Evolutionary conservation across 352 stramenopile genomes (phyloP).

Genomic region (Globisporangium rhizosaccharum): DNA sequence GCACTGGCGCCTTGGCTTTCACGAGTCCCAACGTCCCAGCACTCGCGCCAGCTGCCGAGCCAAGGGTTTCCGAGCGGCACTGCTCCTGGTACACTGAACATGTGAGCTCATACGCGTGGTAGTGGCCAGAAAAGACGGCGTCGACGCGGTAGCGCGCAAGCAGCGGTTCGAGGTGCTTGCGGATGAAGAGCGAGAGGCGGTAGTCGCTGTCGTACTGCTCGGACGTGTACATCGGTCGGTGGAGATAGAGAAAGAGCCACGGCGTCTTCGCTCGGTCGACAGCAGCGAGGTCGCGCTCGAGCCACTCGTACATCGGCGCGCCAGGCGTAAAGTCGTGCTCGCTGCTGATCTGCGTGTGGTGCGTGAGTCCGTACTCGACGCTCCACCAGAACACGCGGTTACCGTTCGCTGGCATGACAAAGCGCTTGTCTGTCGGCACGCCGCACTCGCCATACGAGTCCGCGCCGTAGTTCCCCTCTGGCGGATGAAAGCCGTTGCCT

Average conservation of each 20-base stretch:
- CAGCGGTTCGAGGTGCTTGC: conserved; percentile 36
- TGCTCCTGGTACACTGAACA: conserved; percentile 20
- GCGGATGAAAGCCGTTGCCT: conserved; percentile 40
- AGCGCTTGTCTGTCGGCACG: conserved; percentile 58
- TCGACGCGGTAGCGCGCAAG: conserved; percentile 15
- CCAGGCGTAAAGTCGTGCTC: conserved; percentile 87
- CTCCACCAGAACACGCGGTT: conserved; percentile 84
- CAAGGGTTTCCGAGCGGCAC: conserved; percentile 11
- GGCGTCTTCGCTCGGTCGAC: conserved; percentile 85
- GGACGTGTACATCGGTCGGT: conserved; percentile 83
- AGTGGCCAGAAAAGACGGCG: conserved; percentile 24
- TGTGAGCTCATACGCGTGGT: conserved; percentile 27
- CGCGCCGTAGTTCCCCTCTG: conserved; percentile 53
- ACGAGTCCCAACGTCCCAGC: conserved; percentile 12
- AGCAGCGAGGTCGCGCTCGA: conserved; percentile 67
- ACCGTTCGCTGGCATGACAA: conserved; percentile 43
- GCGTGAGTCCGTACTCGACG: conserved; percentile 78
- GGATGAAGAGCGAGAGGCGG: conserved; percentile 31
- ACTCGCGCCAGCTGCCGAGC: background rate
- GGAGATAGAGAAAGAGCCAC: conserved; percentile 89
- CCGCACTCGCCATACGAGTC: conserved; percentile 62
- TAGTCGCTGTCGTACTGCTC: conserved; percentile 31
- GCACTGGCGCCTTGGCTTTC: conserved; percentile 10
- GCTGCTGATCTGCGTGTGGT: conserved; percentile 86
- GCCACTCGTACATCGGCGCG: conserved; percentile 85